Evolutionary conservation across 768 basidiomycete species (phyloP), one percentile per base, ranked within the genome.

Genomic region (Gloeostereum incarnatum): DNA sequence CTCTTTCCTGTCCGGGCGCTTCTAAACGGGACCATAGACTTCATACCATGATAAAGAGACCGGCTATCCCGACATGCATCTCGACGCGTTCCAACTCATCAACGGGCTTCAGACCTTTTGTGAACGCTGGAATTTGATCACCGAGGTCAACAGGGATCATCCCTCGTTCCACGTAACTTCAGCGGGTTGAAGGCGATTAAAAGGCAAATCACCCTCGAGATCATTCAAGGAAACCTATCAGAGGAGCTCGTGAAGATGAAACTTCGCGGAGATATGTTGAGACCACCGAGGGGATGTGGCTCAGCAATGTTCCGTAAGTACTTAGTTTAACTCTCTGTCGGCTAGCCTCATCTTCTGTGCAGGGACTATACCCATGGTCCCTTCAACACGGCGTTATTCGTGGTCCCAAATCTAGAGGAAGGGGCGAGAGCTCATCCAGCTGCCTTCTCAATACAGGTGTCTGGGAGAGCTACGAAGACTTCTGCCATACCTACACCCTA

Each of bases 291-390:
- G 32, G 51, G 9, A 49, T 46, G 45, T 52, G 51, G 51, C 30
- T 52, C 5, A 50, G 47, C 34, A 52, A 52, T 31, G 47, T 52
- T 1, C 49, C 46, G 51, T 50, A 25, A 35, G 49, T 45, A 3
- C 3, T 24, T 27, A 16, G 7, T 31, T 3, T 35, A 13, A n/a
- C 8, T 9, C 8, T 17, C 32, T 34, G 8, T 9, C 8, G 32
- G 9, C 19, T 19, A 8, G 25, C 10, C 7, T 23, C 6, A 24
- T 7, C 16, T 9, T 8, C 19, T 24, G 18, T 19, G 13, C 36
- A 52, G 49, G 4, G 49, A 52, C 30, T 52, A 49, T 29, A 43
- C 45, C 1, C 34, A 48, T 32, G 48, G 49, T 2, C 40, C 42
- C 2, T 18, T 45, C 29, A 44, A 44, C 18, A 24, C 42, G 3